phyloP scores from a whole-genome alignment of 257 asterid species.

The Pogostemon cablin region DNA sequence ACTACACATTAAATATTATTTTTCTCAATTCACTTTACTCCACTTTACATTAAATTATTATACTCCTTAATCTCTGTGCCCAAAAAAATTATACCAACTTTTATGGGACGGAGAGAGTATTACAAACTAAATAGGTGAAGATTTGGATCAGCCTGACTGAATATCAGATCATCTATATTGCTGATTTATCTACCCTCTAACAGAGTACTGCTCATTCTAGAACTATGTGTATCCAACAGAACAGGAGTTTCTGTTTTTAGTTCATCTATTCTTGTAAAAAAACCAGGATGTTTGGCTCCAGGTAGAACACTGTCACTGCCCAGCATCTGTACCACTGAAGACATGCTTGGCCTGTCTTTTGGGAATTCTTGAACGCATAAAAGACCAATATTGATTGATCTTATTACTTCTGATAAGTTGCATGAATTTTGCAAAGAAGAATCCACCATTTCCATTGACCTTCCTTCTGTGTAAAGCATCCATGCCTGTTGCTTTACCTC shows the following conservation, averaged over 20 bases:
- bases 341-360: constrained; percentile 7
- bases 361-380: constrained; percentile 8
- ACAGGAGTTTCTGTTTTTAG: neutral
- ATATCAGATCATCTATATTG: neutral
- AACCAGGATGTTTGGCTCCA: constrained; percentile 19
- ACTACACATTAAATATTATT: too few species aligned
- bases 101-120: too few species aligned
- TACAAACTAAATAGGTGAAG: too few species aligned
- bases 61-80: too few species aligned
- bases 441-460: constrained; percentile 34
- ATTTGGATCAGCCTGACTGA: neutral
- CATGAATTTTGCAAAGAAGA: neutral
- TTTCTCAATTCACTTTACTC: too few species aligned
- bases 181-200: neutral
- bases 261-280: neutral
- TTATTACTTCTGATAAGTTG: constrained; percentile 18
- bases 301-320: constrained; percentile 13
- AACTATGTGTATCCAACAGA: neutral
- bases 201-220: neutral
- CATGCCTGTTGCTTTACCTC: constrained; percentile 38
- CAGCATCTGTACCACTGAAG: constrained; percentile 18
- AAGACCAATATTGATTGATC: constrained; percentile 28
- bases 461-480: constrained; percentile 42
- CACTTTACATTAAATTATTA: too few species aligned
- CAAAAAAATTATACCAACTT: too few species aligned